phyloP scores from a whole-genome alignment of 352 stramenopile species.

The Globisporangium abappressorium region DNA sequence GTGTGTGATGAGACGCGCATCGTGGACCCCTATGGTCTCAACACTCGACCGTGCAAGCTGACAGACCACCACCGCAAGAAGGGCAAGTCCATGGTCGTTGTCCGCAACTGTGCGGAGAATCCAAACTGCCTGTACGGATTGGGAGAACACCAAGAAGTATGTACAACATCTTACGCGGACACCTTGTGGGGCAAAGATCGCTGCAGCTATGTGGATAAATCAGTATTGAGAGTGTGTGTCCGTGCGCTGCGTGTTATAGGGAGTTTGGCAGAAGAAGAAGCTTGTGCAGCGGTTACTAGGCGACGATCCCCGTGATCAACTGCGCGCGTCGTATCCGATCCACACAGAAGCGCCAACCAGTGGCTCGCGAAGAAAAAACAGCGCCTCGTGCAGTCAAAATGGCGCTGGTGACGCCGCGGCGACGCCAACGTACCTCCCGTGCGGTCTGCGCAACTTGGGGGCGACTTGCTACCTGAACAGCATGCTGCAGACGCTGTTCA shows the following conservation, averaged over 20 bases:
- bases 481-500: conserved; percentile 85
- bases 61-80: conserved; percentile 64
- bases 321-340: conserved; percentile 28
- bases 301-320: conserved; percentile 59
- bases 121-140: conserved; percentile 86
- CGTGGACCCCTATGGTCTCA: conserved; percentile 55
- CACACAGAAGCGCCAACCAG: background rate
- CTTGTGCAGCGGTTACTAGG: conserved; percentile 56
- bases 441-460: conserved; percentile 78
- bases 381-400: conserved; percentile 3
- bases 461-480: conserved; percentile 90
- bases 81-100: conserved; percentile 24
- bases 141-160: conserved; percentile 65
- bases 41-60: conserved; percentile 40
- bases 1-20: conserved; percentile 34
- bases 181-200: background rate
- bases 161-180: background rate
- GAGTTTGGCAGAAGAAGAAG: conserved; percentile 63
- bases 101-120: conserved; percentile 78
- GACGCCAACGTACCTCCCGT: conserved; percentile 26
- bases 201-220: background rate
- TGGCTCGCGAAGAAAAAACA: conserved; percentile 10
- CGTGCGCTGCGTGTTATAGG: conserved; percentile 22
- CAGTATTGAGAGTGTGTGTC: background rate
- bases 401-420: background rate